A percentile compares a stretch with the other conserved stretches of the same genome.
These are phyloP conservation scores for Dictyostelium brefeldianum DNA, from an alignment of 78 protist genomes.

Conservation along the genomic window DNA sequence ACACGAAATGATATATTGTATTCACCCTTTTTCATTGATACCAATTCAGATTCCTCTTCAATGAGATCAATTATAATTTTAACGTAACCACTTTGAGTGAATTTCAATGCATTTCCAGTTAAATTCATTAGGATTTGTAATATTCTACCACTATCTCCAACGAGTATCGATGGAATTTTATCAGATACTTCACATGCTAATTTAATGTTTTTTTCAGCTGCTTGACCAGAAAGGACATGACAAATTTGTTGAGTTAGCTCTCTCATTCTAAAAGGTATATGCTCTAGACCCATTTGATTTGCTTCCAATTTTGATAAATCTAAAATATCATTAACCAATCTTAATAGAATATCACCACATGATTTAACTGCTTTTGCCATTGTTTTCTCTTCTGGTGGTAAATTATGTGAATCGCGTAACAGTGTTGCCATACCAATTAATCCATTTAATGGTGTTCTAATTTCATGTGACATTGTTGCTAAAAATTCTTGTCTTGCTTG, in stretches of 20 bases:
- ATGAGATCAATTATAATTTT: constrained; percentile 58
- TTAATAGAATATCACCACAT: constrained; percentile 65
- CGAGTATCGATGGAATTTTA: constrained; percentile 10
- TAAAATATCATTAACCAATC: constrained; percentile 85
- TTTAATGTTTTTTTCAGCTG: constrained; percentile 41
- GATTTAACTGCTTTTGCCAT: constrained; percentile 77
- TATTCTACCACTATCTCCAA: constrained; percentile 82
- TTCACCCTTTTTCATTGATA: constrained; percentile 20
- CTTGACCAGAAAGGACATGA: constrained; percentile 68
- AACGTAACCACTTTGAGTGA: constrained; percentile 77
- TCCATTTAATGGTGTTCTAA: constrained; percentile 84
- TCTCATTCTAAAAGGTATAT: constrained; percentile 39
- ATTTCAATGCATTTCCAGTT: constrained; percentile 85
- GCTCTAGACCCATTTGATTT: constrained; percentile 73
- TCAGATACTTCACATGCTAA: constrained; percentile 49
- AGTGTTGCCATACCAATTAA: constrained; percentile 78
- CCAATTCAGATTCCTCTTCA: constrained; percentile 60
- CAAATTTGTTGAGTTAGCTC: constrained; percentile 73
- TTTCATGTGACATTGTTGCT: constrained; percentile 77
- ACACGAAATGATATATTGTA: constrained; percentile 58
- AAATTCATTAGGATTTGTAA: constrained; percentile 82
- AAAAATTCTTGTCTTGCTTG: constrained; percentile 81
- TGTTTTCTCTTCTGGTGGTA: constrained; percentile 71
- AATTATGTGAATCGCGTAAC: not conserved
- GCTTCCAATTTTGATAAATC: constrained; percentile 87